phyloP scores from a whole-genome alignment of 1,284 basidiomycete species.

The Neonothopanus nambi region DNA sequence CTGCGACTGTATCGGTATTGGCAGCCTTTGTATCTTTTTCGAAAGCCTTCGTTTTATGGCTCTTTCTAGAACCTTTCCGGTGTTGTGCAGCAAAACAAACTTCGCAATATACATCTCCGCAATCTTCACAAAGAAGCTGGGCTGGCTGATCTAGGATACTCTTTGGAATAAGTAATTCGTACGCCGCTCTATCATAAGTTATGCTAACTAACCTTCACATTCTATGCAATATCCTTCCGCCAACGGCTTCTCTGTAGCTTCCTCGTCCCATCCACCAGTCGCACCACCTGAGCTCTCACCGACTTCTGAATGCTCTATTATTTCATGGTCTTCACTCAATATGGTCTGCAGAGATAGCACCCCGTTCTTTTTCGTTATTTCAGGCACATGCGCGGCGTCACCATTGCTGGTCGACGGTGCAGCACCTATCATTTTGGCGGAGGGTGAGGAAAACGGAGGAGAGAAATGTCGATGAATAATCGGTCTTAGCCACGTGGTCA shows the following conservation, averaged over 20 bases:
- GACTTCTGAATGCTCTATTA: constrained; percentile 51
- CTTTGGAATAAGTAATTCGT: neutral
- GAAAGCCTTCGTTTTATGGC: constrained; percentile 58
- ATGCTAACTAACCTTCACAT: constrained; percentile 66
- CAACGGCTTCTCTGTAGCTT: constrained; percentile 44
- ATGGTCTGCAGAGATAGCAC: constrained; percentile 67
- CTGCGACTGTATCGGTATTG: constrained; percentile 20
- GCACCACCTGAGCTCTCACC: constrained; percentile 28
- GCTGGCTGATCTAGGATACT: constrained; percentile 70
- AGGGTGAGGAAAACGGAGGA: too few species aligned
- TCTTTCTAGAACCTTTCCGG: constrained; percentile 73
- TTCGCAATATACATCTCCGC: constrained; percentile 73
- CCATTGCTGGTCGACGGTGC: too few species aligned
- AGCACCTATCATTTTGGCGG: too few species aligned
- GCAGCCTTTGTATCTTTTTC: constrained; percentile 24
- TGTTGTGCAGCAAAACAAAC: constrained; percentile 83
- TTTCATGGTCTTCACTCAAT: constrained; percentile 58
- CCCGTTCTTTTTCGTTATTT: neutral
- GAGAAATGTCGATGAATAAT: too few species aligned
- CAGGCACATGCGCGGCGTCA: too few species aligned
- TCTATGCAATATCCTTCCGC: constrained; percentile 75
- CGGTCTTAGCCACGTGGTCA: too few species aligned
- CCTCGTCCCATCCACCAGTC: constrained; percentile 66
- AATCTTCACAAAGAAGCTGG: constrained; percentile 67
- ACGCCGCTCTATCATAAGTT: neutral